phyloP scores from a whole-genome alignment of 495 filamentous ascomycete species.

The Hypoxylon crocopeplum region DNA sequence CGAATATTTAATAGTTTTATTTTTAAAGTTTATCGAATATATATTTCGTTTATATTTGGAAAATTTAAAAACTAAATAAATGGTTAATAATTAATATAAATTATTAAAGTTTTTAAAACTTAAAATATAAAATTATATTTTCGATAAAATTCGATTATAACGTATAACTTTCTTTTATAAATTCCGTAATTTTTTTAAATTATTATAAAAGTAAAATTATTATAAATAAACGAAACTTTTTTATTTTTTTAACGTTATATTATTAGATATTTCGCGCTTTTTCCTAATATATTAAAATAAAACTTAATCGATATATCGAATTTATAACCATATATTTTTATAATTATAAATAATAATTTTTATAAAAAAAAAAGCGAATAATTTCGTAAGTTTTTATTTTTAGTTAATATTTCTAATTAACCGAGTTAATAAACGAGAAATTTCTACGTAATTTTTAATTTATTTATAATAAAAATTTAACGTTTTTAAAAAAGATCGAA shows the following conservation, averaged over 20 bases:
- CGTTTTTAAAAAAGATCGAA: background rate
- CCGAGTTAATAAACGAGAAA: background rate
- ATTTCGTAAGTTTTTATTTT: background rate
- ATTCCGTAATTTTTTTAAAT: background rate
- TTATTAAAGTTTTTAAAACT: background rate
- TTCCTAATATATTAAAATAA: background rate
- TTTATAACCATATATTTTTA: background rate
- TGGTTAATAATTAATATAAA: background rate
- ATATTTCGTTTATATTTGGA: background rate
- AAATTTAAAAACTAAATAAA: background rate
- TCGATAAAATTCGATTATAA: background rate
- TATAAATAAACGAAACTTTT: background rate
- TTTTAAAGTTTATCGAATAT: background rate
- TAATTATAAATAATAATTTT: background rate
- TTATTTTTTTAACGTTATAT: background rate
- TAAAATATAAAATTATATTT: background rate
- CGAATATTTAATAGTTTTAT: background rate
- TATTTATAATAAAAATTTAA: background rate
- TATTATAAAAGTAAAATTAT: no score
- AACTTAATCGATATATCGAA: background rate
- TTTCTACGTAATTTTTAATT: background rate
- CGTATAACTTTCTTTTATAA: background rate
- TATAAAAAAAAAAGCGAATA: background rate
- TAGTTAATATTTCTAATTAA: background rate
- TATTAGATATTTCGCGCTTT: background rate